Evolutionary conservation across 768 basidiomycete genomes (phyloP).

Genomic region (Clavaria fumosa): DNA sequence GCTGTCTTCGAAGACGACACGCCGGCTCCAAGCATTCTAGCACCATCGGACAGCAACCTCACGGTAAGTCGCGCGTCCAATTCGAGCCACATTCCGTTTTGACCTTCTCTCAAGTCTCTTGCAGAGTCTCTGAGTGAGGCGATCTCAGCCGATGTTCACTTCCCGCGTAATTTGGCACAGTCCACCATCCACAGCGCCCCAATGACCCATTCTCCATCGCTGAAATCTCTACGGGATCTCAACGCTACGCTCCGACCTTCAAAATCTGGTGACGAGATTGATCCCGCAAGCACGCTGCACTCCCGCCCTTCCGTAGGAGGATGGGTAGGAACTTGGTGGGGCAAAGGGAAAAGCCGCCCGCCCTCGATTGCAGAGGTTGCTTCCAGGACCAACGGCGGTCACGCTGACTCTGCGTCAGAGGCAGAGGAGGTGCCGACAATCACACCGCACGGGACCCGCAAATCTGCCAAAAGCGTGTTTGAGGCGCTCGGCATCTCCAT

Average conservation of each 20-base stretch:
- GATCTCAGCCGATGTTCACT: constrained; percentile 30
- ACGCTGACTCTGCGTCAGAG: constrained; percentile 8
- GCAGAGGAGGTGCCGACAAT: constrained; percentile 5
- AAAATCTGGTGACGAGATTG: constrained; percentile 8
- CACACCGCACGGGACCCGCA: constrained; percentile 20
- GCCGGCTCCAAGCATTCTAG: too few species aligned
- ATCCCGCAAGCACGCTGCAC: constrained; percentile 25
- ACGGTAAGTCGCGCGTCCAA: background rate
- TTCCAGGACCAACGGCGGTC: constrained; percentile 14
- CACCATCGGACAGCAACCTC: too few species aligned
- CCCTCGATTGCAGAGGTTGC: constrained; percentile 2
- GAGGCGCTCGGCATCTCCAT: constrained; percentile 58
- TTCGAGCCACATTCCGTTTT: constrained; percentile 5
- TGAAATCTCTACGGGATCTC: background rate
- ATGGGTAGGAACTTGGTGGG: constrained; percentile 71
- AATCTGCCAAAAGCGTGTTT: constrained; percentile 48
- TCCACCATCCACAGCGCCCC: too few species aligned
- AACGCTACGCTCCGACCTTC: background rate
- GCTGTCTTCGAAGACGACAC: constrained; percentile 45
- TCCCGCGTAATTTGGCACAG: constrained; percentile 23
- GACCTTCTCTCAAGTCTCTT: constrained; percentile 25
- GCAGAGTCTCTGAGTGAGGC: constrained; percentile 41
- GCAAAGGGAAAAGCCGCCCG: constrained; percentile 28
- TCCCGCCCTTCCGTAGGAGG: constrained; percentile 49
- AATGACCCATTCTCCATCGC: too few species aligned